Conservation (phyloP, 1,139 yeast genomes). For the Eremothecium gossypii region DNA sequence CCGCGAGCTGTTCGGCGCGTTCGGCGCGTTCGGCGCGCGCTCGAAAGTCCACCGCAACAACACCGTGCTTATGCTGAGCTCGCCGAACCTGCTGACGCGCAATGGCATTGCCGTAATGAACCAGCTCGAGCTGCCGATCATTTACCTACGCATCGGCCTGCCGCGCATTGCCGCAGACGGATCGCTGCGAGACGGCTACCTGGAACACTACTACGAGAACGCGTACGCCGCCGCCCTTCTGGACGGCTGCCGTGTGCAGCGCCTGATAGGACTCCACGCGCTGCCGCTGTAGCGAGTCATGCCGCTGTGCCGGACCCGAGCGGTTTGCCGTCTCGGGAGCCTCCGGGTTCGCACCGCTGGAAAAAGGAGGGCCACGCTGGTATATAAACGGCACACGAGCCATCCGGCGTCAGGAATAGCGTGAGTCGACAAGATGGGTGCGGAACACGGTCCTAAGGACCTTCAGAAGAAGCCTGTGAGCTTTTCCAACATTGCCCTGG, state of each 20-base stretch:
- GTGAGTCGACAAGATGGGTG: background rate
- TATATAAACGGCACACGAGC: no score
- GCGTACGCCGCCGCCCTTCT: slow-evolving; percentile 21
- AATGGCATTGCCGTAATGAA: slow-evolving; percentile 53
- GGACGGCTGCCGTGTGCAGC: slow-evolving; percentile 21
- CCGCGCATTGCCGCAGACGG: slow-evolving; percentile 34
- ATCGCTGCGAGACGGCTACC: slow-evolving; percentile 18
- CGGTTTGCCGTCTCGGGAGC: no score
- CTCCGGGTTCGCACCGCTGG: no score
- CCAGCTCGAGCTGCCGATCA: slow-evolving; percentile 44
- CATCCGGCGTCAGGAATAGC: no score
- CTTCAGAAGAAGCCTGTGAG: slow-evolving; percentile 72
- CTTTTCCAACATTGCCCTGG: slow-evolving; percentile 80
- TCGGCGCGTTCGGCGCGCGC: slow-evolving; percentile 34
- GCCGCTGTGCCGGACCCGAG: no score
- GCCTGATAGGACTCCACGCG: slow-evolving; percentile 20
- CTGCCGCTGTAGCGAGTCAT: no score
- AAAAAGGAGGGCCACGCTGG: no score
- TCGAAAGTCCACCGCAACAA: slow-evolving; percentile 26
- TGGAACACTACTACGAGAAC: slow-evolving; percentile 26
- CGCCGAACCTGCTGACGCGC: slow-evolving; percentile 52
- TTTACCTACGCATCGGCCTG: slow-evolving; percentile 39
- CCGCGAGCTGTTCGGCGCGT: slow-evolving; percentile 52
- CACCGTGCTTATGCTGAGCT: slow-evolving; percentile 39
- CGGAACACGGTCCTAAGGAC: slow-evolving; percentile 10